Percentiles rank a stretch among this genome's conserved stretches.
These are phyloP conservation scores for Rhodocollybia butyracea DNA, from an alignment of 768 basidiomycete genomes.

Conservation along the genomic window DNA sequence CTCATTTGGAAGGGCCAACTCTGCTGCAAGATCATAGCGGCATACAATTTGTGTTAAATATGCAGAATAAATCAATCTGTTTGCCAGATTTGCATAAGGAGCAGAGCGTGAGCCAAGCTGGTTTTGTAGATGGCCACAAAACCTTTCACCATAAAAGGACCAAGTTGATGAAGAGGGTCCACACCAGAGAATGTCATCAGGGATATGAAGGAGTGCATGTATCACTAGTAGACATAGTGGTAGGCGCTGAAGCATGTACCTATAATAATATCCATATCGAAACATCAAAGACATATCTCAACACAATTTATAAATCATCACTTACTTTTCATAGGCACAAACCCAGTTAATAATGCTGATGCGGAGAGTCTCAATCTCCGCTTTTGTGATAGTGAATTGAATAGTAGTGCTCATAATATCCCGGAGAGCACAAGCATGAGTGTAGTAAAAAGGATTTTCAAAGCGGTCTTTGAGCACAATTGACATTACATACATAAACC, in stretches of 20 bases:
- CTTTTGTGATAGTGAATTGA: not conserved
- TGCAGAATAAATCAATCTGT: not conserved
- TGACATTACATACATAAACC: conserved; percentile 36
- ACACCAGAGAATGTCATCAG: conserved; percentile 11
- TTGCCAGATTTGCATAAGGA: not conserved
- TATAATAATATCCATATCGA: conserved; percentile 20
- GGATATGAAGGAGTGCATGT: conserved; percentile 27
- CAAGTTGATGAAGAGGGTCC: not conserved
- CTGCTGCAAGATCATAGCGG: not conserved
- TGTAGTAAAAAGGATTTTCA: conserved; percentile 29
- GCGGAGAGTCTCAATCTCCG: not conserved
- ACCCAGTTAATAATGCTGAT: not conserved
- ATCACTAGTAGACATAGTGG: conserved; percentile 22
- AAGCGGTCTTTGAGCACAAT: conserved; percentile 33
- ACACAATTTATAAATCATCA: not conserved
- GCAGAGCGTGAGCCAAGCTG: not conserved
- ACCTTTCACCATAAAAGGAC: not conserved
- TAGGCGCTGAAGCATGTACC: conserved; percentile 14
- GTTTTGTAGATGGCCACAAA: not conserved
- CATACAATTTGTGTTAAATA: not conserved
- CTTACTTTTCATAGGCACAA: not conserved
- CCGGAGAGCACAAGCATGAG: conserved; percentile 40
- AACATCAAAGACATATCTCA: not conserved
- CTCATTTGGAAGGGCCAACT: not conserved
- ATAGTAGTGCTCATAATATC: conserved; percentile 28